Evolutionary conservation across 2,329 filamentous ascomycete genomes (phyloP).

Genomic region (Pyricularia sp.): DNA sequence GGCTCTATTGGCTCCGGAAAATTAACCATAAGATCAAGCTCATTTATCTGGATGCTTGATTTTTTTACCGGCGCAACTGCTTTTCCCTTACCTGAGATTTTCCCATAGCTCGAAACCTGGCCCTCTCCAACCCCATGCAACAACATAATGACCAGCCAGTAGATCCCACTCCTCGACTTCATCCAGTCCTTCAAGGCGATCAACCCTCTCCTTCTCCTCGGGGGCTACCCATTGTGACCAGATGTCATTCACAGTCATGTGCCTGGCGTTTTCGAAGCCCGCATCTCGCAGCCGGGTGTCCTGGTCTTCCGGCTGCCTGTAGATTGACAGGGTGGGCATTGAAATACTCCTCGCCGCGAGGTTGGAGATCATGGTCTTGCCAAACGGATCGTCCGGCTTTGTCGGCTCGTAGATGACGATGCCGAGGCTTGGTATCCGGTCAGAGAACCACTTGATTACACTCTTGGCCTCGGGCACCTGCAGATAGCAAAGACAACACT

Average conservation of each 20-base stretch:
- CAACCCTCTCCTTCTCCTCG: constrained; percentile 66
- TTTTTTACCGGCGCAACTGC: background rate
- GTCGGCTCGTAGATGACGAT: constrained; percentile 85
- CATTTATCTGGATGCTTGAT: background rate
- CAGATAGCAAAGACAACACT: constrained; percentile 92
- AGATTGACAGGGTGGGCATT: constrained; percentile 69
- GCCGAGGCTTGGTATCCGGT: constrained; percentile 32
- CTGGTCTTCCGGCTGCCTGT: constrained; percentile 57
- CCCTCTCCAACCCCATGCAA: constrained; percentile 76
- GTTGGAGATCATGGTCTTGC: constrained; percentile 84
- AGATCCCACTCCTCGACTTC: constrained; percentile 92
- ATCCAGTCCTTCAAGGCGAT: constrained; percentile 73
- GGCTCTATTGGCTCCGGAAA: background rate
- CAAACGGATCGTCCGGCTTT: constrained; percentile 71
- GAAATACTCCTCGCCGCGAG: constrained; percentile 68
- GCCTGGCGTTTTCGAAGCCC: constrained; percentile 42
- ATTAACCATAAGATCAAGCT: background rate
- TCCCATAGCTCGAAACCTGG: constrained; percentile 18
- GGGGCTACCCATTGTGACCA: constrained; percentile 62
- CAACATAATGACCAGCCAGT: constrained; percentile 75
- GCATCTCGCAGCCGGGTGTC: constrained; percentile 49
- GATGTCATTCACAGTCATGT: constrained; percentile 39
- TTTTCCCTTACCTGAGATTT: constrained; percentile 13
- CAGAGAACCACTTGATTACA: constrained; percentile 53
- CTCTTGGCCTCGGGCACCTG: constrained; percentile 47